A percentile compares a stretch with the other conserved stretches of the same genome.
These are phyloP conservation scores for Scheffersomyces segobiensis DNA, from an alignment of 1,139 yeast species.

Conservation along the genomic window DNA sequence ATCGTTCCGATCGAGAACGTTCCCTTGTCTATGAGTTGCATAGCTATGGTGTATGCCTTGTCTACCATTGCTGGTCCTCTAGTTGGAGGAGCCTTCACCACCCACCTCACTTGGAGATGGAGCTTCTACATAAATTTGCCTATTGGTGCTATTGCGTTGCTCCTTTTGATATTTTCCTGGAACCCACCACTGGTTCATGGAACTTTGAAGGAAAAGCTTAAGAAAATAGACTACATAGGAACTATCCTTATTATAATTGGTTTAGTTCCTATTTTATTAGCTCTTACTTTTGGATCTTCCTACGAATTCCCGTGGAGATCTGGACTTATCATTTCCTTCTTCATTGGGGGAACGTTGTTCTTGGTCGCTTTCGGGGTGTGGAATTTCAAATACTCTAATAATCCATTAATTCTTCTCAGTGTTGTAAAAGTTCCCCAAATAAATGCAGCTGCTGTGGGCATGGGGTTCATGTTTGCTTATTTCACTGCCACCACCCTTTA, in stretches of 20 bases:
- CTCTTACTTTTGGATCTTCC: constrained; percentile 36
- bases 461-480: constrained; percentile 21
- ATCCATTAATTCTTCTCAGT: constrained; percentile 29
- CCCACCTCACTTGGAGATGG: constrained; percentile 17
- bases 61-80: constrained; percentile 18
- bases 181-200: constrained; percentile 32
- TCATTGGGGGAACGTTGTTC: constrained; percentile 9
- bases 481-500: not conserved
- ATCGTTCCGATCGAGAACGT: constrained; percentile 13
- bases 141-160: constrained; percentile 2
- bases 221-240: constrained; percentile 34
- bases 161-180: constrained; percentile 18
- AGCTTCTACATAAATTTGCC: constrained; percentile 3
- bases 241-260: constrained; percentile 30
- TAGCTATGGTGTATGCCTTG: constrained; percentile 15
- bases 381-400: constrained; percentile 26
- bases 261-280: constrained; percentile 31
- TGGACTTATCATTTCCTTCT: constrained; percentile 11
- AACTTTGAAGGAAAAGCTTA: constrained; percentile 15
- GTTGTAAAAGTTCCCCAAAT: constrained; percentile 29
- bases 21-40: constrained; percentile 13
- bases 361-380: constrained; percentile 21
- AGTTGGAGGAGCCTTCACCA: constrained; percentile 23
- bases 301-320: constrained; percentile 29
- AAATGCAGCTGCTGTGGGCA: constrained; percentile 32